Conservation (phyloP, 345 rosid genomes). For the Balakata baccata region DNA sequence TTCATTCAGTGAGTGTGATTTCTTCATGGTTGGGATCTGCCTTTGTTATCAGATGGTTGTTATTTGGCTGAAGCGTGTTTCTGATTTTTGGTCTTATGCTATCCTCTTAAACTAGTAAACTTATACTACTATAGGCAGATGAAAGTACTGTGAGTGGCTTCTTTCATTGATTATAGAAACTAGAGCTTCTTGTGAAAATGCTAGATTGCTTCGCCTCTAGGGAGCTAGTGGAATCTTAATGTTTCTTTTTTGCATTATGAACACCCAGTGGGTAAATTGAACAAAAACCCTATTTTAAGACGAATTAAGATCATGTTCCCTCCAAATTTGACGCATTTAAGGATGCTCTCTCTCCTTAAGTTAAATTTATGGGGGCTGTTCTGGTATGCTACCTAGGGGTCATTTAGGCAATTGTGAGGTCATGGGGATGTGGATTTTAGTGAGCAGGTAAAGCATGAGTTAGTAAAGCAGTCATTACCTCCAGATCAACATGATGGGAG, state of each 20-base stretch:
- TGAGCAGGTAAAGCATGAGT: too few species aligned
- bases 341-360: background rate
- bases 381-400: too few species aligned
- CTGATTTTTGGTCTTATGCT: background rate
- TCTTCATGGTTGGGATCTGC: background rate
- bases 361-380: too few species aligned
- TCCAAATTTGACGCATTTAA: background rate
- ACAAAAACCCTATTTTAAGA: background rate
- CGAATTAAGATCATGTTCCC: background rate
- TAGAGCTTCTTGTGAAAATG: background rate
- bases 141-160: background rate
- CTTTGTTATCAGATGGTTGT: background rate
- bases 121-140: background rate
- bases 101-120: background rate
- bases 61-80: background rate
- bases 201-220: background rate
- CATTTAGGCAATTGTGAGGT: too few species aligned
- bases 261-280: background rate
- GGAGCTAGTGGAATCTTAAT: background rate
- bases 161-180: background rate
- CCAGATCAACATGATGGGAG: too few species aligned
- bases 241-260: background rate
- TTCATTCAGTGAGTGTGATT: constrained; percentile 51
- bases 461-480: too few species aligned
- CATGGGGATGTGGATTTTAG: too few species aligned